Evolutionary conservation across 306 rosid species (phyloP).

Genomic region (Prunus fruticosa): DNA sequence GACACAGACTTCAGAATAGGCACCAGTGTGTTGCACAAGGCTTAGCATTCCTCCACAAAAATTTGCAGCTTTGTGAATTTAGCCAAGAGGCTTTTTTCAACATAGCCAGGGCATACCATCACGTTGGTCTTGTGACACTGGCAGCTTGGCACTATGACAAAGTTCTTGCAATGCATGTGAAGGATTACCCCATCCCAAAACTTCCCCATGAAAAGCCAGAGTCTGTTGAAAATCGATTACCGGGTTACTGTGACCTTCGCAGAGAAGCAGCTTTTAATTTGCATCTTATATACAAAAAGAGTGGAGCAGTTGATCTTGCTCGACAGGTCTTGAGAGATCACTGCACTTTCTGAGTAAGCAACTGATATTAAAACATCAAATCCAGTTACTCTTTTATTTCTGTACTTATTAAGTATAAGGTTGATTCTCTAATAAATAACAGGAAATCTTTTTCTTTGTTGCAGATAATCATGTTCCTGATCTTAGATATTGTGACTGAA

Average conservation of each 20-base stretch:
- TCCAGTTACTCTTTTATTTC: neutral
- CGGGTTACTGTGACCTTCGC: slow-evolving; percentile 71
- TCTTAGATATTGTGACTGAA: neutral
- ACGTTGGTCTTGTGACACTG: slow-evolving; percentile 71
- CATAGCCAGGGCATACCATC: slow-evolving; percentile 81
- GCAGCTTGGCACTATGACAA: slow-evolving; percentile 67
- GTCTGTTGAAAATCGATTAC: slow-evolving; percentile 30
- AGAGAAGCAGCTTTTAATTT: slow-evolving; percentile 89
- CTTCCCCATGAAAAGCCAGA: slow-evolving; percentile 56
- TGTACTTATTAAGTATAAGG: neutral
- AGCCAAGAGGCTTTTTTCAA: slow-evolving; percentile 91
- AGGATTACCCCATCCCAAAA: slow-evolving; percentile 65
- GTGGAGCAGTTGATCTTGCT: slow-evolving; percentile 90
- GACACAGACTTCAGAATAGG: slow-evolving; percentile 86
- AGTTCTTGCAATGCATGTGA: slow-evolving; percentile 59
- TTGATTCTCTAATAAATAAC: neutral
- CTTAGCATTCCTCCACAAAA: slow-evolving; percentile 78
- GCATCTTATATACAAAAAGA: slow-evolving; percentile 75
- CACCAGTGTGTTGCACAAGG: slow-evolving; percentile 88
- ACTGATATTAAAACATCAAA: neutral
- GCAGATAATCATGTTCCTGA: neutral
- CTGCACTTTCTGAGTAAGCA: slow-evolving; percentile 46
- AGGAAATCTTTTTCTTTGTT: neutral
- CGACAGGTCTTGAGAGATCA: slow-evolving; percentile 76
- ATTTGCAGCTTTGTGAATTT: slow-evolving; percentile 57